phyloP scores from a whole-genome alignment of 345 rosid genomes.

The Tarenaya hassleriana region DNA sequence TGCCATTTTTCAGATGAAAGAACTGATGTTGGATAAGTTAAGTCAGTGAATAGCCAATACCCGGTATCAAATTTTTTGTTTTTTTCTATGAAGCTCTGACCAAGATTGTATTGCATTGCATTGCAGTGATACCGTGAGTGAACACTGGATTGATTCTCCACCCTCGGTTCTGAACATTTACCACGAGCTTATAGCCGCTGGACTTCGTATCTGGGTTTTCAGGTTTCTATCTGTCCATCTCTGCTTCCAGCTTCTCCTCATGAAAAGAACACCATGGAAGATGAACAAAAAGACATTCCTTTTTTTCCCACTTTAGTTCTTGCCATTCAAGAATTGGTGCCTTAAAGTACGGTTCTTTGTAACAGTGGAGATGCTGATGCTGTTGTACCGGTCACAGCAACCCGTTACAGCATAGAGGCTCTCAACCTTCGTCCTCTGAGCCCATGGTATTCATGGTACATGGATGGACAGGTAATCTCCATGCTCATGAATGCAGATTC shows the following conservation, averaged over 20 bases:
- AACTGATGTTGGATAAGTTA: background rate
- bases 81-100: conserved; percentile 13
- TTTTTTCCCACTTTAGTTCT: background rate
- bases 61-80: background rate
- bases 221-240: conserved; percentile 45
- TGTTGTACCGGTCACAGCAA: conserved; percentile 78
- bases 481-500: background rate
- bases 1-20: too few relatives aligned
- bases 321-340: background rate
- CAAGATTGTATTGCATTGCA: conserved; percentile 6
- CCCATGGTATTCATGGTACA: conserved; percentile 71
- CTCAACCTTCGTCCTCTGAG: conserved; percentile 61
- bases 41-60: too few relatives aligned
- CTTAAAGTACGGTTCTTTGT: conserved; percentile 7
- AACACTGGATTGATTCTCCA: conserved; percentile 66
- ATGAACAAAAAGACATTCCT: background rate
- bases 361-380: conserved; percentile 89
- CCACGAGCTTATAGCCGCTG: conserved; percentile 61
- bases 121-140: conserved; percentile 41
- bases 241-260: too few relatives aligned
- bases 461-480: conserved; percentile 65
- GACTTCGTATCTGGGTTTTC: conserved; percentile 91
- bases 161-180: conserved; percentile 68
- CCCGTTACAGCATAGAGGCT: conserved; percentile 80
- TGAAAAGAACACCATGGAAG: too few relatives aligned